Base-by-base conservation (phyloP, 164 flowering plant species). In the Vitis cinerea region DNA sequence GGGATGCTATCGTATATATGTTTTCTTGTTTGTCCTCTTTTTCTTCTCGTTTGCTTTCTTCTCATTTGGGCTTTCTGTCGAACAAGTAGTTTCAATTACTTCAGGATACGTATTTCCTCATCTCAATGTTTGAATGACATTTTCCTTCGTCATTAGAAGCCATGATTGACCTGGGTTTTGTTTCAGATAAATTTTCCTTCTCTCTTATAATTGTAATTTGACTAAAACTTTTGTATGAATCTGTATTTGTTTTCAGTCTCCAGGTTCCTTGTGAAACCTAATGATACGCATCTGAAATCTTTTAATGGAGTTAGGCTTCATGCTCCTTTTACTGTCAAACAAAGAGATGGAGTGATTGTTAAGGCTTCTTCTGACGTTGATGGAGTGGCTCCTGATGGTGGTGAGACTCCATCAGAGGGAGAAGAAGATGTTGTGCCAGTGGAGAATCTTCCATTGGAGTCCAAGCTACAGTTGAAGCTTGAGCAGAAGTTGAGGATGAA, bases 401-500 rank as follows among this genome's bases (percentile, higher is more conserved):
- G 63, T 7, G 79, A 74, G 19, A 50, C 76, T 37, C 58, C 81
- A 5, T 52, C 75, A 27, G 87, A 80, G 60, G 65, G 55, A 4
- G 71, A 75, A 23, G 82, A 78, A 52, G 86, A 78, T 54, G 75
- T 53, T 11, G 83, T 79, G 13, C 65, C 93, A 2, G 80, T 90
- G 49, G 91, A 89, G 71, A 84, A 87, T 48, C 88, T 91, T 52
- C 93, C 97, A 1, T 64, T 91, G 80, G 94, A 94, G 65, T 90
- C 99, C 14, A 91, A 92, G 87, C 66, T 76, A 71, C 83, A 90
- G 80, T 59, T 81, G 81, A 79, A 70, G 78, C 71, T 71, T 59
- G 97, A 86, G 64, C 88, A 83, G 78, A 88, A 79, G 81, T 49
- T 81, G 81, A 88, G 66, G 82, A 94, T 94, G 97, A 92, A 91